phyloP scores from a whole-genome alignment of 75 land plant genomes.

The Azolla pinnata region DNA sequence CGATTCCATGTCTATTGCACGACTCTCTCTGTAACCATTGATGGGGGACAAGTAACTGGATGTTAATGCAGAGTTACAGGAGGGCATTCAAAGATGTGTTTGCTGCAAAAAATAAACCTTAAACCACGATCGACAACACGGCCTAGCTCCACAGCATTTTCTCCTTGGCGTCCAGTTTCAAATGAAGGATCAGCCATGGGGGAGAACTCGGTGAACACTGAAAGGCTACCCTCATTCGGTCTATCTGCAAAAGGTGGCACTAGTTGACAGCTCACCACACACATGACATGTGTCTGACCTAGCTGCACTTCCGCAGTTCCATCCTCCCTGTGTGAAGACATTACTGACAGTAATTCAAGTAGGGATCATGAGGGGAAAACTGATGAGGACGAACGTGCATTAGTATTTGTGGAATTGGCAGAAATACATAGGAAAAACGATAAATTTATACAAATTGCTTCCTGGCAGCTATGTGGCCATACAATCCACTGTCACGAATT shows the following conservation, averaged over 20 bases:
- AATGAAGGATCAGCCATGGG: conserved; percentile 96
- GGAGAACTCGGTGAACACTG: conserved; percentile 78
- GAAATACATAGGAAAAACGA: too few relatives aligned
- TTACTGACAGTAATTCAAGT: too few relatives aligned
- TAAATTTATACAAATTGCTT: background rate
- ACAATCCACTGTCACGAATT: too few relatives aligned
- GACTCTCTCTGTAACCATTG: conserved; percentile 88
- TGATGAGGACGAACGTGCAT: too few relatives aligned
- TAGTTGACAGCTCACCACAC: conserved; percentile 57
- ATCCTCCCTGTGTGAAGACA: conserved; percentile 70
- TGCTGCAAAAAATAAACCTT: conserved; percentile 43
- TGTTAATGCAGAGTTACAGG: too few relatives aligned
- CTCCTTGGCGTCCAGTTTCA: conserved; percentile 88
- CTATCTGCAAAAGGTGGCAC: conserved; percentile 72
- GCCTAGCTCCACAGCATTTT: conserved; percentile 78
- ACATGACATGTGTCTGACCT: conserved; percentile 80
- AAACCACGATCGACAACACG: conserved; percentile 85
- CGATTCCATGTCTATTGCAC: conserved; percentile 93
- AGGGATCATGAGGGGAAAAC: too few relatives aligned
- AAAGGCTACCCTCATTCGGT: conserved; percentile 81
- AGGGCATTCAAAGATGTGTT: too few relatives aligned
- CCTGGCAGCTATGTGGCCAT: background rate
- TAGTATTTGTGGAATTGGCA: too few relatives aligned
- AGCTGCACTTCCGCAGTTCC: conserved; percentile 86
- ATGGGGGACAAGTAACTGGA: too few relatives aligned